phyloP scores from a whole-genome alignment of 768 basidiomycete species.

The Lenzites betulinus region DNA sequence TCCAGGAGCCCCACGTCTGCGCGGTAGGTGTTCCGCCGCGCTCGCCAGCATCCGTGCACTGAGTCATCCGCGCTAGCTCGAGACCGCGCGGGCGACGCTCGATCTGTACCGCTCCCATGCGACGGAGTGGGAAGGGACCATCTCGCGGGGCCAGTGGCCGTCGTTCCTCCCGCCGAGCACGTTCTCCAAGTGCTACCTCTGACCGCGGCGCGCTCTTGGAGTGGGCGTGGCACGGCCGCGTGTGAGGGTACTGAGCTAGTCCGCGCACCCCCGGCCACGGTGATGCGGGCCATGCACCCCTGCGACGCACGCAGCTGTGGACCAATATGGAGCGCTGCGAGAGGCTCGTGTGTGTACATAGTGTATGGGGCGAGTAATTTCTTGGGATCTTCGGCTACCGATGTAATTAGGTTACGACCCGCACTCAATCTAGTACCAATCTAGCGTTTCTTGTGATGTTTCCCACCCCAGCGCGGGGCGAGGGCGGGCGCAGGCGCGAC shows the following conservation, averaged over 20 bases:
- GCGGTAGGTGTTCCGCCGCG: conserved; percentile 52
- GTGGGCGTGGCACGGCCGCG: not conserved
- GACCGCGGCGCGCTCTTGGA: conserved; percentile 15
- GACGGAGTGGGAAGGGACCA: conserved; percentile 64
- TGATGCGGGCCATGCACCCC: not conserved
- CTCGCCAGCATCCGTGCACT: not conserved
- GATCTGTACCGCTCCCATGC: conserved; percentile 58
- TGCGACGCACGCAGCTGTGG: not conserved
- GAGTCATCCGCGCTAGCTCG: conserved; percentile 48
- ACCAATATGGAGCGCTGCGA: not conserved
- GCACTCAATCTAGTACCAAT: not conserved
- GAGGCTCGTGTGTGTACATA: conserved; percentile 1
- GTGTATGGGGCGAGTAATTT: conserved; percentile 2
- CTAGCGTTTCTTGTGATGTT: not conserved
- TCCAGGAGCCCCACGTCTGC: conserved; percentile 70
- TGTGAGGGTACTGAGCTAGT: conserved; percentile 10
- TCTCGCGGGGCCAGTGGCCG: conserved; percentile 70
- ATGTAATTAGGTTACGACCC: not conserved
- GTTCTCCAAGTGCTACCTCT: conserved; percentile 80
- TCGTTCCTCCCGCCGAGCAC: conserved; percentile 73
- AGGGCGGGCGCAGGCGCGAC: not conserved
- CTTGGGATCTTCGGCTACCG: not conserved
- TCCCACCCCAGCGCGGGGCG: not conserved
- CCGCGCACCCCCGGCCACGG: not conserved
- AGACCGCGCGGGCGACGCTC: conserved; percentile 68